Conservation (phyloP, 2,329 filamentous ascomycete genomes). For the Pleurostoma richardsiae region DNA sequence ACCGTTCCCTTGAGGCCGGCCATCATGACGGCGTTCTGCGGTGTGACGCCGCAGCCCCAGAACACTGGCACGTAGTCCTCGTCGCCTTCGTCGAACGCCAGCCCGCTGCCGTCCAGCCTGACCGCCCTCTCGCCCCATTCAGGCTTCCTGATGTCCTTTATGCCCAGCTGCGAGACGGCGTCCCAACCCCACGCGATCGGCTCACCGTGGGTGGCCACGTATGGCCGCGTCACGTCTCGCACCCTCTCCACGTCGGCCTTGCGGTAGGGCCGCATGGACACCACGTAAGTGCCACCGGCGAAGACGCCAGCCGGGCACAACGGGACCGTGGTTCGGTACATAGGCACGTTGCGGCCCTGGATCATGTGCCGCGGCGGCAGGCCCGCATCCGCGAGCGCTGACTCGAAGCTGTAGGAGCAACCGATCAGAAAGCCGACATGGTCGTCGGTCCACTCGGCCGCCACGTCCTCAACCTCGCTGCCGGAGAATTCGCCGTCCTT, state of each 20-base stretch:
- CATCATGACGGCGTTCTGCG: conserved; percentile 58
- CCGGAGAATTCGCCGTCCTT: conserved; percentile 34
- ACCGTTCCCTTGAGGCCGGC: conserved; percentile 48
- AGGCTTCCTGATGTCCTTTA: conserved; percentile 43
- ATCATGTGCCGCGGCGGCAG: conserved; percentile 45
- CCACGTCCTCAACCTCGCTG: conserved; percentile 34
- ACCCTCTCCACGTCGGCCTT: conserved; percentile 43
- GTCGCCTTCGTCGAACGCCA: conserved; percentile 22
- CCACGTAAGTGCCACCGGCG: conserved; percentile 46
- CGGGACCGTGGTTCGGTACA: conserved; percentile 55
- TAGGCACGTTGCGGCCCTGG: conserved; percentile 47
- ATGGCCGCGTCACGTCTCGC: conserved; percentile 48
- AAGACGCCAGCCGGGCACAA: conserved; percentile 56
- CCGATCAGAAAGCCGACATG: conserved; percentile 60
- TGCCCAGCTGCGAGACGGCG: conserved; percentile 43
- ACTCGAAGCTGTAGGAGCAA: conserved; percentile 60
- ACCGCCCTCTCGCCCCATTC: conserved; percentile 52
- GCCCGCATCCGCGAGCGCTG: conserved; percentile 43
- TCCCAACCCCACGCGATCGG: conserved; percentile 63
- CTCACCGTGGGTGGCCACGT: conserved; percentile 56
- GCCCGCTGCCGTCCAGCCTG: conserved; percentile 30
- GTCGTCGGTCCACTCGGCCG: conserved; percentile 47
- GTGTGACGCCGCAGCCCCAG: conserved; percentile 63
- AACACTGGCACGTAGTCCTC: conserved; percentile 49
- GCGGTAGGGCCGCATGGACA: conserved; percentile 59